phyloP scores from a whole-genome alignment of 2,329 filamentous ascomycete species.

The Fusarium sp. region DNA sequence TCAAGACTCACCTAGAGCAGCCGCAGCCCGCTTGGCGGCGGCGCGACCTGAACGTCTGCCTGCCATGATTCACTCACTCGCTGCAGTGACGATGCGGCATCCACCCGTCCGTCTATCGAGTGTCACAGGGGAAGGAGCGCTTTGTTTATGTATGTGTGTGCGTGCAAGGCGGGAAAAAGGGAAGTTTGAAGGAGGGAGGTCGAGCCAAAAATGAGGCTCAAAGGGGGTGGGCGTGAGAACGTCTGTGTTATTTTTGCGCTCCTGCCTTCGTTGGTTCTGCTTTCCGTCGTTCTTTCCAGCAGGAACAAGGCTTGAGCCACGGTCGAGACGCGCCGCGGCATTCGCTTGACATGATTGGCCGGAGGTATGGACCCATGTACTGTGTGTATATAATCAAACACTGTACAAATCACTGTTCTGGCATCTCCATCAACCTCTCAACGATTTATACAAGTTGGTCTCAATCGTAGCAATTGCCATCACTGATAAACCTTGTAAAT shows the following conservation, averaged over 20 bases:
- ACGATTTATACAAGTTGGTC: background rate
- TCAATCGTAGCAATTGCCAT: background rate
- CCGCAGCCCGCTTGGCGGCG: conserved; percentile 65
- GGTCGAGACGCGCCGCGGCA: conserved; percentile 42
- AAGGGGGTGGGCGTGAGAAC: conserved; percentile 4
- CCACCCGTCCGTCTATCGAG: conserved; percentile 27
- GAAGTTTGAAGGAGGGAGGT: conserved; percentile 4
- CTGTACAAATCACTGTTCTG: conserved; percentile 8
- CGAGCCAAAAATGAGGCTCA: conserved; percentile 17
- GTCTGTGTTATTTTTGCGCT: conserved; percentile 18
- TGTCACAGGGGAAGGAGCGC: conserved; percentile 22
- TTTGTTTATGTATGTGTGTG: background rate
- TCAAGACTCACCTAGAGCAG: conserved; percentile 61
- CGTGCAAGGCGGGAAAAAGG: background rate
- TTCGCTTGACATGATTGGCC: conserved; percentile 43
- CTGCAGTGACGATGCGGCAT: conserved; percentile 8
- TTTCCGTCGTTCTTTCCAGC: conserved; percentile 25
- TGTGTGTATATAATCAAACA: background rate
- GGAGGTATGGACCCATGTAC: background rate
- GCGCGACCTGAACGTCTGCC: conserved; percentile 65
- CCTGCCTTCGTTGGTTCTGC: conserved; percentile 13
- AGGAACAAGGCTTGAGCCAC: conserved; percentile 36
- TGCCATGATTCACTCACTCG: conserved; percentile 41
- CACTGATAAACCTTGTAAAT: background rate
- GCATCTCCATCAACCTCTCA: background rate